phyloP scores from a whole-genome alignment of 2,329 filamentous ascomycete genomes.

The Aspergillus oerlinghausenensis region DNA sequence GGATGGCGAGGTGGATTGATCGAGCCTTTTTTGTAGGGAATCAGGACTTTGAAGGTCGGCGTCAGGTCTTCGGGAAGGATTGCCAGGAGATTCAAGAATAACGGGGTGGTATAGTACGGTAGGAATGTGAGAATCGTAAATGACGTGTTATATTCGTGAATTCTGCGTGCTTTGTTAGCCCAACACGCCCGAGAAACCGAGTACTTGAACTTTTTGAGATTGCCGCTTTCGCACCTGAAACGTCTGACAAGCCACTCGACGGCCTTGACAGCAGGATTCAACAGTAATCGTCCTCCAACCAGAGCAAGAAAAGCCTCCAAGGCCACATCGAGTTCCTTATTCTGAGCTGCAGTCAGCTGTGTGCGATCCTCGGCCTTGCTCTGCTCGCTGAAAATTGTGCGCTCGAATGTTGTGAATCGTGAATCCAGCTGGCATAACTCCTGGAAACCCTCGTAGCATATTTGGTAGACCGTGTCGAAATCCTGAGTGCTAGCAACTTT shows the following conservation, averaged over 20 bases:
- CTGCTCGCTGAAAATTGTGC: conserved; percentile 86
- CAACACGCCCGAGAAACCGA: background rate
- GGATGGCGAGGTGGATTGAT: conserved; percentile 73
- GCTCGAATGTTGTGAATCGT: conserved; percentile 69
- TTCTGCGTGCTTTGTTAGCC: conserved; percentile 47
- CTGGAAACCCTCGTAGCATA: conserved; percentile 84
- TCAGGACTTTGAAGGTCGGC: conserved; percentile 73
- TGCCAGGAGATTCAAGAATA: conserved; percentile 80
- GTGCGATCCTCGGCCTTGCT: conserved; percentile 84
- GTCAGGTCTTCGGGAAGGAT: conserved; percentile 74
- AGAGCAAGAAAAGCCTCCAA: conserved; percentile 80
- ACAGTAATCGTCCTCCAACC: conserved; percentile 67
- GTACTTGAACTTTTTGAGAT: background rate
- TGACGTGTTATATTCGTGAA: conserved; percentile 85
- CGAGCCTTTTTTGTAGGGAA: conserved; percentile 76
- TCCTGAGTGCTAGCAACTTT: conserved; percentile 80
- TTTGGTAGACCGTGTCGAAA: conserved; percentile 80
- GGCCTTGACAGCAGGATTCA: conserved; percentile 84
- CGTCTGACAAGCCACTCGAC: conserved; percentile 92
- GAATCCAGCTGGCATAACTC: conserved; percentile 84
- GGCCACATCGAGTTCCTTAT: conserved; percentile 71
- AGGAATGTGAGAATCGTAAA: conserved; percentile 79
- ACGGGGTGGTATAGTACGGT: conserved; percentile 81
- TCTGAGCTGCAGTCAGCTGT: conserved; percentile 76
- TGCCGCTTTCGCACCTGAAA: conserved; percentile 62